Evolutionary conservation across 352 stramenopile species (phyloP).

Genomic region (Lagenidium sp.): DNA sequence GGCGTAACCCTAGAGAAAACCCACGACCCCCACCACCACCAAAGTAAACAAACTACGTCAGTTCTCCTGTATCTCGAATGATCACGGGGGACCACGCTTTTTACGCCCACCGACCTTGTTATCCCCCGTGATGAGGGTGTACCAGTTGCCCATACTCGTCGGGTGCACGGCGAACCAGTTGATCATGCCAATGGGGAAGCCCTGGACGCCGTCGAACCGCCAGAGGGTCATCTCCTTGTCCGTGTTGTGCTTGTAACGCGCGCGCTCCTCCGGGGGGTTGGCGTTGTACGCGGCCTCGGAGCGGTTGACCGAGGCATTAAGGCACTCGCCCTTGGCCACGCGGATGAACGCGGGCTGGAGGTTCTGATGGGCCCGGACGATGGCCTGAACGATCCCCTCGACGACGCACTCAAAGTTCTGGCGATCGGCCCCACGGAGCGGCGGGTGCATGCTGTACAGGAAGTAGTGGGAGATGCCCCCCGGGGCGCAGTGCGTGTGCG

Average conservation of each 20-base stretch:
- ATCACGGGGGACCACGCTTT: no score
- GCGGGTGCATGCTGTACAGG: constrained; percentile 84
- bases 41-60: no score
- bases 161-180: constrained; percentile 93
- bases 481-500: constrained; percentile 88
- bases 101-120: constrained; percentile 59
- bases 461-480: constrained; percentile 90
- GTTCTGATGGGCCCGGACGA: constrained; percentile 73
- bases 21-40: background rate
- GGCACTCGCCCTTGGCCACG: constrained; percentile 47
- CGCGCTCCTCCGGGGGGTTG: constrained; percentile 79
- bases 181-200: constrained; percentile 83
- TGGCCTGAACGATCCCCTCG: constrained; percentile 77
- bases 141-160: constrained; percentile 91
- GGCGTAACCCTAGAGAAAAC: constrained; percentile 50
- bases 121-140: constrained; percentile 90
- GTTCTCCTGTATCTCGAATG: no score
- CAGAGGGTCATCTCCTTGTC: constrained; percentile 92
- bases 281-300: constrained; percentile 85
- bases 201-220: constrained; percentile 73
- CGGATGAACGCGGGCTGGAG: constrained; percentile 53
- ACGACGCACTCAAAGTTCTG: constrained; percentile 90
- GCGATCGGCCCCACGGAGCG: constrained; percentile 51
- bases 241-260: constrained; percentile 73
- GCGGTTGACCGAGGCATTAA: constrained; percentile 84